A percentile compares a stretch with the other conserved stretches of the same genome.
Evolutionary conservation across 1,139 yeast species (phyloP).

Genomic region (Candida sp.): DNA sequence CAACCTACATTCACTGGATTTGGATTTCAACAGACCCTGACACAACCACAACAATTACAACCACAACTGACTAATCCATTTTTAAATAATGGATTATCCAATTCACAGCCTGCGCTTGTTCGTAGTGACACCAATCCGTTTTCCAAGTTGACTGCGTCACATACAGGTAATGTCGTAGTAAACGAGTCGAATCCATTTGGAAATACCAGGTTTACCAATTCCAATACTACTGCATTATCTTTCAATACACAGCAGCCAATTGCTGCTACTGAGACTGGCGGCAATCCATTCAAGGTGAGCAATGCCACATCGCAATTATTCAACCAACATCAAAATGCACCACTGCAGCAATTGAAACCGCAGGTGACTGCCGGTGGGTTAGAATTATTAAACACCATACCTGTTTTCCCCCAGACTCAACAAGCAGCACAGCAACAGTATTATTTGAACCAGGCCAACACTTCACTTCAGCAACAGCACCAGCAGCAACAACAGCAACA

Average conservation of each 20-base stretch:
- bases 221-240: conserved; percentile 36
- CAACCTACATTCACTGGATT: conserved; percentile 47
- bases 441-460: conserved; percentile 33
- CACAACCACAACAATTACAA: conserved; percentile 19
- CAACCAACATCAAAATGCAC: conserved; percentile 15
- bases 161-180: conserved; percentile 3
- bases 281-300: conserved; percentile 45
- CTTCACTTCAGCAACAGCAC: conserved; percentile 30
- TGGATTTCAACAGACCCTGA: conserved; percentile 55
- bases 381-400: conserved; percentile 56
- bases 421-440: conserved; percentile 34
- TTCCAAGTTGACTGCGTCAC: conserved; percentile 13
- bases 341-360: conserved; percentile 28
- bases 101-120: conserved; percentile 4
- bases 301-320: conserved; percentile 34
- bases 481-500: conserved; percentile 12
- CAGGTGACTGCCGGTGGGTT: conserved; percentile 70
- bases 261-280: conserved; percentile 34
- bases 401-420: conserved; percentile 67
- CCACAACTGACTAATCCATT: conserved; percentile 27
- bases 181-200: conserved; percentile 48
- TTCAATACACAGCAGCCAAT: conserved; percentile 18
- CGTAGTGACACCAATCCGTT: conserved; percentile 13
- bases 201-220: conserved; percentile 31
- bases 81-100: conserved; percentile 12